These are phyloP conservation scores for Wickerhamiella australiensis DNA, from an alignment of 805 yeast genomes.

Conservation along the genomic window DNA sequence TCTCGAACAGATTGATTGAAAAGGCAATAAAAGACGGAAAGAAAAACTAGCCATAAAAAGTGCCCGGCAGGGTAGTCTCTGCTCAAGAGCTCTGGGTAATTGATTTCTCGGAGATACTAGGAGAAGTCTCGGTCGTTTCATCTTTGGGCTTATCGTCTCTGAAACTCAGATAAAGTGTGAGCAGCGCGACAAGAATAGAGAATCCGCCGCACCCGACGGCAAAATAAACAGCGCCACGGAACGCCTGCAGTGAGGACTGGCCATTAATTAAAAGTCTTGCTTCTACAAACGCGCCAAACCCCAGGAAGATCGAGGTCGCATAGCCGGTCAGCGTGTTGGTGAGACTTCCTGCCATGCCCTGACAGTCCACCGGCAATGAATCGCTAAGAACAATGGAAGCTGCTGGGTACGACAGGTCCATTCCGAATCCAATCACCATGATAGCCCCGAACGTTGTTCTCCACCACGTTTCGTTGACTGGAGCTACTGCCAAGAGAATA, in stretches of 20 bases:
- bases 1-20: too few species aligned
- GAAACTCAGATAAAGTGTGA: background rate
- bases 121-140: too few species aligned
- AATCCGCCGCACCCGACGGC: conserved; percentile 50
- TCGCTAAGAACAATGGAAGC: conserved; percentile 52
- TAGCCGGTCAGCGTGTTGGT: conserved; percentile 61
- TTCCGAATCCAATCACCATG: conserved; percentile 52
- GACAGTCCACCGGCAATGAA: conserved; percentile 47
- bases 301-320: conserved; percentile 57
- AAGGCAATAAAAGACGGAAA: too few species aligned
- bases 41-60: too few species aligned
- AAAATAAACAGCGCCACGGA: conserved; percentile 45
- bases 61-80: too few species aligned
- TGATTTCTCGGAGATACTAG: too few species aligned
- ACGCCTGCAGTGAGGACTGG: conserved; percentile 31
- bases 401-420: conserved; percentile 72
- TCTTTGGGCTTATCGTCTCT: background rate
- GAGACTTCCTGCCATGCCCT: conserved; percentile 69
- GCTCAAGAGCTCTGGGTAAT: too few species aligned
- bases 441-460: conserved; percentile 43
- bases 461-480: conserved; percentile 50
- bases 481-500: conserved; percentile 28
- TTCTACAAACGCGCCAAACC: conserved; percentile 41
- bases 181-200: conserved; percentile 30
- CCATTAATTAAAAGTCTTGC: conserved; percentile 10